phyloP scores from a whole-genome alignment of 1,284 basidiomycete genomes.

The Leucoagaricus sp. region DNA sequence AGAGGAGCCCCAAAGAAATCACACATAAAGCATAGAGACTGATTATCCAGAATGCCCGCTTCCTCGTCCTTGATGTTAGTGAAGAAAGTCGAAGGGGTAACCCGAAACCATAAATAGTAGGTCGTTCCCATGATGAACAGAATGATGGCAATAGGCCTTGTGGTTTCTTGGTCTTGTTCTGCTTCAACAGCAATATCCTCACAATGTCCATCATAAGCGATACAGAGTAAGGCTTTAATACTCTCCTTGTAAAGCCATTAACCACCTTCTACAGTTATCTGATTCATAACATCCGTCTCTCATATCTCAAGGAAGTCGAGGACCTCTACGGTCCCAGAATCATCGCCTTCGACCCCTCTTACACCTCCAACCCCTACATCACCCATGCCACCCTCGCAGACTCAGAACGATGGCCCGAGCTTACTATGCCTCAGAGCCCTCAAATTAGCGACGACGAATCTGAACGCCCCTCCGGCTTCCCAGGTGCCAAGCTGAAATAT shows the following conservation, averaged over 20 bases:
- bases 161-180: neutral
- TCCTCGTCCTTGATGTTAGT: neutral
- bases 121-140: slow-evolving; percentile 8
- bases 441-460: slow-evolving; percentile 69
- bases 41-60: too few relatives aligned
- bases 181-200: neutral
- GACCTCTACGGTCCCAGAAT: slow-evolving; percentile 82
- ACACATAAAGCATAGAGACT: neutral
- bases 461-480: slow-evolving; percentile 51
- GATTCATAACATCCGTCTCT: slow-evolving; percentile 82
- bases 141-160: neutral
- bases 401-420: slow-evolving; percentile 80
- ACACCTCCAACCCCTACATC: slow-evolving; percentile 80
- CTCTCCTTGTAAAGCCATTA: slow-evolving; percentile 1
- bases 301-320: slow-evolving; percentile 85
- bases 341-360: slow-evolving; percentile 75
- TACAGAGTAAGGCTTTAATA: slow-evolving; percentile 29
- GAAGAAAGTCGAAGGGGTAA: neutral
- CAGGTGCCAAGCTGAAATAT: slow-evolving; percentile 72
- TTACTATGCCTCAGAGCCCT: slow-evolving; percentile 67
- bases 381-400: slow-evolving; percentile 78
- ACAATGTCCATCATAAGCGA: slow-evolving; percentile 69
- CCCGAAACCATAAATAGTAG: neutral
- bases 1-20: too few relatives aligned
- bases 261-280: slow-evolving; percentile 62